A percentile compares a stretch with the other conserved stretches of the same genome.
Conservation (phyloP, 129 eudicot species). For the Pulicaria dysenterica region DNA sequence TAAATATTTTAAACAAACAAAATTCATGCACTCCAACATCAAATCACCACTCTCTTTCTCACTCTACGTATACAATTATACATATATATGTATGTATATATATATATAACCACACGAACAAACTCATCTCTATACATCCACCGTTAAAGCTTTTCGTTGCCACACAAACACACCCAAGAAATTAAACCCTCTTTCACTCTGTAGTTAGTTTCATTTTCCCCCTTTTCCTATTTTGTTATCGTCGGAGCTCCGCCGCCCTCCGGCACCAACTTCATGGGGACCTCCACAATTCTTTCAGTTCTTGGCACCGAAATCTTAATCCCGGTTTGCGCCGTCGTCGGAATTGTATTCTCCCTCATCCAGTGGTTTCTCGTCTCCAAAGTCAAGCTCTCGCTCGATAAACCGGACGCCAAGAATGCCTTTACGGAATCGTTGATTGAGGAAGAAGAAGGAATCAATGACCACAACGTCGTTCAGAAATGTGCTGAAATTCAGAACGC, state of each 20-base stretch:
- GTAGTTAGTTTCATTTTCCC: neutral
- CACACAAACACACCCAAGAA: constrained; percentile 1
- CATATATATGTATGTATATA: neutral
- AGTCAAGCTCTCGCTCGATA: constrained; percentile 45
- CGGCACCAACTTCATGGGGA: constrained; percentile 39
- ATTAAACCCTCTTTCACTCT: constrained; percentile 21
- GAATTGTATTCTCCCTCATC: constrained; percentile 57
- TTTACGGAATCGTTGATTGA: constrained; percentile 52
- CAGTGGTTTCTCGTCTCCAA: constrained; percentile 68
- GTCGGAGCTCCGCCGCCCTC: constrained; percentile 11
- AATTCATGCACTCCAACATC: constrained; percentile 17
- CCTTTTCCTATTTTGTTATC: neutral
- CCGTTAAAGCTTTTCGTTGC: constrained; percentile 8
- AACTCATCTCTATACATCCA: constrained; percentile 21
- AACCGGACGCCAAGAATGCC: constrained; percentile 41
- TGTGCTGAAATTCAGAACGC: constrained; percentile 76
- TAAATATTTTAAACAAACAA: neutral
- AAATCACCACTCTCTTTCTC: neutral
- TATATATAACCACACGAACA: constrained; percentile 2
- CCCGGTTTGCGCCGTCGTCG: constrained; percentile 65
- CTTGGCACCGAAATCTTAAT: constrained; percentile 56
- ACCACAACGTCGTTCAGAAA: constrained; percentile 53
- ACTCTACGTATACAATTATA: neutral
- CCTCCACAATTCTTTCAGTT: constrained; percentile 46
- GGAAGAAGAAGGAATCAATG: constrained; percentile 63